Evolutionary conservation across 441 rosid species (phyloP).

Genomic region (Raphanus hybrid): DNA sequence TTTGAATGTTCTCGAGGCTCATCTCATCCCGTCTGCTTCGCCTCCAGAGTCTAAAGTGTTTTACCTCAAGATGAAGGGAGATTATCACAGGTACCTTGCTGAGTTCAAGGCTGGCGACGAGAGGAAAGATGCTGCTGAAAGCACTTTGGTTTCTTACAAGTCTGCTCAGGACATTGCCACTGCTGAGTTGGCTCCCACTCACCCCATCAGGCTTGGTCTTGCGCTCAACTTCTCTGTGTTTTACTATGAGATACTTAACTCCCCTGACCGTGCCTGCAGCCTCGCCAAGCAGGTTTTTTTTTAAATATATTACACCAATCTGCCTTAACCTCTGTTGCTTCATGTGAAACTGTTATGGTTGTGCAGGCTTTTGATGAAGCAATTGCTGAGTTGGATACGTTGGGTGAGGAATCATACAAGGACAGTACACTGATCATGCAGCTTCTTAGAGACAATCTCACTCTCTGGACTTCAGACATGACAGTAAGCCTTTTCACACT

Average conservation of each 20-base stretch:
- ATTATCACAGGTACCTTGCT: slow-evolving; percentile 85
- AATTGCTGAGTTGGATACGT: slow-evolving; percentile 79
- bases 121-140: slow-evolving; percentile 92
- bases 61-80: slow-evolving; percentile 90
- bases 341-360: neutral
- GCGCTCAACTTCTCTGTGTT: slow-evolving; percentile 93
- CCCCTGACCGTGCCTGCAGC: slow-evolving; percentile 90
- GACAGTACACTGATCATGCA: slow-evolving; percentile 93
- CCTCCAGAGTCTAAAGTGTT: slow-evolving; percentile 88
- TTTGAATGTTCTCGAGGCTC: slow-evolving; percentile 73
- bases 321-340: neutral
- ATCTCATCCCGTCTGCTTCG: slow-evolving; percentile 77
- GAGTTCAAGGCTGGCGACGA: slow-evolving; percentile 86
- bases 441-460: slow-evolving; percentile 85
- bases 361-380: slow-evolving; percentile 86
- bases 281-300: slow-evolving; percentile 79
- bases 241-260: slow-evolving; percentile 90
- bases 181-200: slow-evolving; percentile 85
- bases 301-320: too few relatives aligned
- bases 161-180: slow-evolving; percentile 93
- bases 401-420: slow-evolving; percentile 92
- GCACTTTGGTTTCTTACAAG: slow-evolving; percentile 84
- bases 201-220: slow-evolving; percentile 89
- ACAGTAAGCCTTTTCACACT: slow-evolving; percentile 45
- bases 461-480: slow-evolving; percentile 90